phyloP scores from a whole-genome alignment of 495 filamentous ascomycete species.

The Rostrohypoxylon terebratum region DNA sequence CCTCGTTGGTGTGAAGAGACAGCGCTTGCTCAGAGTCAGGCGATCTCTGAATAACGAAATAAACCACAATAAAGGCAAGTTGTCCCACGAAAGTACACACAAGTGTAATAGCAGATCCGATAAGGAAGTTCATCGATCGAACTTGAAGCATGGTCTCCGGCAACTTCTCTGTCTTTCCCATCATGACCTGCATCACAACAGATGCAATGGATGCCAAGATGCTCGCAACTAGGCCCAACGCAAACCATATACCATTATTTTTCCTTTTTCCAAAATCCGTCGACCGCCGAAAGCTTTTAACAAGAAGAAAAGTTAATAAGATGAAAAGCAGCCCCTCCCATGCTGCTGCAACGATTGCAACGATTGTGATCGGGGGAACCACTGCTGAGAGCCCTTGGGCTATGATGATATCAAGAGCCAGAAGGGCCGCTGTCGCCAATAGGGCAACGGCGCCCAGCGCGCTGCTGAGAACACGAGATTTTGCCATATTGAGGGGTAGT shows the following conservation, averaged over 20 bases:
- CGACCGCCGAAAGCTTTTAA: conserved; percentile 40
- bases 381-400: conserved; percentile 51
- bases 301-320: conserved; percentile 45
- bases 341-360: conserved; percentile 52
- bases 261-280: conserved; percentile 39
- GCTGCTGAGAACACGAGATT: conserved; percentile 49
- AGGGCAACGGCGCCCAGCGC: conserved; percentile 54
- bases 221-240: conserved; percentile 50
- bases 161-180: conserved; percentile 48
- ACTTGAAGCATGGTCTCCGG: conserved; percentile 50
- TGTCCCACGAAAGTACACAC: conserved; percentile 57
- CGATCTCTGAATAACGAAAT: conserved; percentile 50
- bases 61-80: conserved; percentile 54
- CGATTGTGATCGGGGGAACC: conserved; percentile 48
- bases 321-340: conserved; percentile 52
- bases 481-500: conserved; percentile 47
- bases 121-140: conserved; percentile 47
- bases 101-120: conserved; percentile 56
- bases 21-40: conserved; percentile 38
- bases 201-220: conserved; percentile 55
- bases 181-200: conserved; percentile 52
- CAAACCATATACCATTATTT: conserved; percentile 52
- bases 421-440: conserved; percentile 54
- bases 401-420: conserved; percentile 56
- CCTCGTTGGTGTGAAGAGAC: conserved; percentile 49